Conservation (phyloP, 208 protist species). For the Polymyxa betae region DNA sequence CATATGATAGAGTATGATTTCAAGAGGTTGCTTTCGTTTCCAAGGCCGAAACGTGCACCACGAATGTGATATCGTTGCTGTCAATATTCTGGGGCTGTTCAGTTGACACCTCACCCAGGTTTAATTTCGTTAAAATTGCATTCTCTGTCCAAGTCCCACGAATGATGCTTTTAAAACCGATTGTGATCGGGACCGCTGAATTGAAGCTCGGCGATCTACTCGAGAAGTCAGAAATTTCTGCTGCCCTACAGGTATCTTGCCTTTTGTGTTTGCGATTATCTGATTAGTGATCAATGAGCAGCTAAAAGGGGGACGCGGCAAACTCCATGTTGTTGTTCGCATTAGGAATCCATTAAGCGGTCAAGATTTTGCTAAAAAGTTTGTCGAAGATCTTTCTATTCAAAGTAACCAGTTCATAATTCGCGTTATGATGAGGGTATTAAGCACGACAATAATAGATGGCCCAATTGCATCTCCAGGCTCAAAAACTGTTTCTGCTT, state of each 20-base stretch:
- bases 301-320: constrained; percentile 8
- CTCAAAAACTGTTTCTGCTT: too few species aligned
- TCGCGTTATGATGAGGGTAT: too few species aligned
- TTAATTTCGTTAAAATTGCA: constrained; percentile 43
- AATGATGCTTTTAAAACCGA: constrained; percentile 11
- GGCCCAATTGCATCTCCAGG: too few species aligned
- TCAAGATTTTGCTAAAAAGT: constrained; percentile 20
- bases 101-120: background rate
- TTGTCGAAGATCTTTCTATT: constrained; percentile 37
- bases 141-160: constrained; percentile 37
- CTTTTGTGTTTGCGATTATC: background rate
- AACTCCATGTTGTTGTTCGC: background rate
- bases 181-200: constrained; percentile 1
- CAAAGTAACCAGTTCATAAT: too few species aligned
- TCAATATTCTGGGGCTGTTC: background rate
- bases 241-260: background rate
- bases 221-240: background rate
- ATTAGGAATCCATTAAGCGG: background rate
- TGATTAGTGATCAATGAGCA: background rate
- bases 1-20: background rate
- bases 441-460: too few species aligned
- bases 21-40: constrained; percentile 33
- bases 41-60: constrained; percentile 15
- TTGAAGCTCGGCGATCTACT: background rate
- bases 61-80: constrained; percentile 7